These are phyloP conservation scores for Lupinus albus DNA, from an alignment of 306 rosid genomes.

Conservation along the genomic window DNA sequence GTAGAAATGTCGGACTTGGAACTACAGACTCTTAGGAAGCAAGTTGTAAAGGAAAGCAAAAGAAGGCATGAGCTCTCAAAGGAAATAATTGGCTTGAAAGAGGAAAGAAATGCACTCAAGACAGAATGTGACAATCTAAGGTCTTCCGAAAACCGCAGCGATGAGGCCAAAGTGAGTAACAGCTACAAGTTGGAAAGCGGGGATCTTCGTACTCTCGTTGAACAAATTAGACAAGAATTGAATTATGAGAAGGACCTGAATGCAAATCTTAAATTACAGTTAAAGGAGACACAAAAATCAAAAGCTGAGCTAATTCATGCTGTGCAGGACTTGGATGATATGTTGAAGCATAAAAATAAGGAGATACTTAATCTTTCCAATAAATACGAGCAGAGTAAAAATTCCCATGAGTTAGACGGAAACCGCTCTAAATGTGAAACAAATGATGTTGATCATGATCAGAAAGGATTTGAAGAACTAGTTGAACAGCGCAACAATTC, in stretches of 20 bases:
- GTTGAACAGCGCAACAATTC: conserved; percentile 61
- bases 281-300: conserved; percentile 83
- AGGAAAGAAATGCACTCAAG: conserved; percentile 71
- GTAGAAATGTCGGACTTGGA: conserved; percentile 81
- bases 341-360: conserved; percentile 70
- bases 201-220: conserved; percentile 65
- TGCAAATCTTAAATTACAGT: conserved; percentile 73
- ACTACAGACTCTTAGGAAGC: conserved; percentile 89
- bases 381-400: conserved; percentile 39
- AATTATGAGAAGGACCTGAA: conserved; percentile 77
- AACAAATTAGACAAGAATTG: conserved; percentile 81
- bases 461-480: conserved; percentile 75
- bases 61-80: conserved; percentile 78
- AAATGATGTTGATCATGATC: conserved; percentile 74
- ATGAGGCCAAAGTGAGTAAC: conserved; percentile 55
- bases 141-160: conserved; percentile 58
- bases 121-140: conserved; percentile 66
- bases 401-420: conserved; percentile 47
- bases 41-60: conserved; percentile 89
- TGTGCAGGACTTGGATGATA: conserved; percentile 75
- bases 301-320: conserved; percentile 80
- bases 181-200: conserved; percentile 57
- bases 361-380: conserved; percentile 47
- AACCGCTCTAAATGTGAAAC: conserved; percentile 50
- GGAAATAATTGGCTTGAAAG: conserved; percentile 77